Conservation (phyloP, 148 eudicot genomes). For the Amaranthus palmeri region DNA sequence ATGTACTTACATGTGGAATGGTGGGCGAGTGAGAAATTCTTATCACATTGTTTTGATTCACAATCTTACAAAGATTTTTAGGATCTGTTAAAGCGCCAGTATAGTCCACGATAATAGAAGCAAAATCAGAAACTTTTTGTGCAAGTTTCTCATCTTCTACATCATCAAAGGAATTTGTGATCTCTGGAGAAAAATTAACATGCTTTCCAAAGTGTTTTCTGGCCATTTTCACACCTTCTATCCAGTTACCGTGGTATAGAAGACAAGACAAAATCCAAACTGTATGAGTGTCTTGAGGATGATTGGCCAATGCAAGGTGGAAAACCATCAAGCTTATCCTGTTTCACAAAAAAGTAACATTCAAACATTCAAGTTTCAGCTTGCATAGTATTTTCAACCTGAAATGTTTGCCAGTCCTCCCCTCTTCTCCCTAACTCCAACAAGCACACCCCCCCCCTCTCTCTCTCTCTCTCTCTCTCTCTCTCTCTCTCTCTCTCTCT, state of each 20-base stretch:
- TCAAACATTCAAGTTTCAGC: too few species aligned
- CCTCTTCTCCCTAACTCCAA: not conserved
- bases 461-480: too few species aligned
- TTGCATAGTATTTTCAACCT: too few species aligned
- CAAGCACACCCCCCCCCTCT: not conserved
- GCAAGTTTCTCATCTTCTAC: conserved; percentile 62
- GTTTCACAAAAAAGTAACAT: conserved; percentile 16
- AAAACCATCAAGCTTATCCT: conserved; percentile 83
- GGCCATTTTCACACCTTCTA: conserved; percentile 54
- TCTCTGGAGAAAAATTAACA: conserved; percentile 53
- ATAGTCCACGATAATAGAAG: conserved; percentile 40
- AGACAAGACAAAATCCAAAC: conserved; percentile 69
- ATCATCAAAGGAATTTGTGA: conserved; percentile 25
- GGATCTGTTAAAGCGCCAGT: conserved; percentile 39
- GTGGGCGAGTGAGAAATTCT: conserved; percentile 19
- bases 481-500: too few species aligned
- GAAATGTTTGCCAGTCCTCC: not conserved
- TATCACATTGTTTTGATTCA: conserved; percentile 58
- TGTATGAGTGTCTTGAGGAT: conserved; percentile 67
- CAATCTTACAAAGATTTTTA: conserved; percentile 39
- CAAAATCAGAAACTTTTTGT: conserved; percentile 45
- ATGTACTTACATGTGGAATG: not conserved
- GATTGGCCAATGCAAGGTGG: conserved; percentile 59
- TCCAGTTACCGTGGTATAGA: conserved; percentile 65
- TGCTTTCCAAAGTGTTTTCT: conserved; percentile 35